Percentiles rank a stretch among this genome's conserved stretches.
Conservation (phyloP, 495 filamentous ascomycete genomes). For the Penicillium pancosmium region DNA sequence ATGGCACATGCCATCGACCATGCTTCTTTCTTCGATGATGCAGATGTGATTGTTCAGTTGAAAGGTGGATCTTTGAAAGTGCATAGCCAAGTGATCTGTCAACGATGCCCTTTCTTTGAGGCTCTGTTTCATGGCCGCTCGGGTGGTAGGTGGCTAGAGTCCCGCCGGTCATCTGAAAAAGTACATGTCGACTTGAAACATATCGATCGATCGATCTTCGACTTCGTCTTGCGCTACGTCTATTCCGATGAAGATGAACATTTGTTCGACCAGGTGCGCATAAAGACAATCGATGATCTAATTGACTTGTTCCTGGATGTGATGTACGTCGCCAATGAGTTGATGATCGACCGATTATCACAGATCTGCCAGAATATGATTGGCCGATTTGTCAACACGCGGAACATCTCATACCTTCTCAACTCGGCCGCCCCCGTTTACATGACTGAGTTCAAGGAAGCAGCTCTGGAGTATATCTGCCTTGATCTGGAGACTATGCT, state of each 20-base stretch:
- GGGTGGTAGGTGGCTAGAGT: conserved; percentile 77
- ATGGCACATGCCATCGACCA: conserved; percentile 68
- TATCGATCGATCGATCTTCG: conserved; percentile 69
- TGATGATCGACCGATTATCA: conserved; percentile 90
- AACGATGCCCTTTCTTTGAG: conserved; percentile 89
- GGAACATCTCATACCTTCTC: conserved; percentile 83
- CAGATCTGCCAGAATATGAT: conserved; percentile 88
- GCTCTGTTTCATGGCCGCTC: conserved; percentile 86
- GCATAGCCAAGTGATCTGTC: conserved; percentile 78
- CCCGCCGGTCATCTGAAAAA: conserved; percentile 60
- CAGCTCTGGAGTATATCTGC: conserved; percentile 87
- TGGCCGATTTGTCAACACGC: conserved; percentile 82
- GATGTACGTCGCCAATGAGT: conserved; percentile 84
- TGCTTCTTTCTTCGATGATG: conserved; percentile 67
- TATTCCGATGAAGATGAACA: conserved; percentile 83
- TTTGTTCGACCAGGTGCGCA: conserved; percentile 77
- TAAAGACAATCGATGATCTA: conserved; percentile 75
- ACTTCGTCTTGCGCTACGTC: conserved; percentile 76
- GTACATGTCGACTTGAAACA: conserved; percentile 83
- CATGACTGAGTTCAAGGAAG: conserved; percentile 84
- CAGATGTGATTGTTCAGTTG: conserved; percentile 77
- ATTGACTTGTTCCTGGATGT: conserved; percentile 90
- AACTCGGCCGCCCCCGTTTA: conserved; percentile 82
- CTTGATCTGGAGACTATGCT: conserved; percentile 87
- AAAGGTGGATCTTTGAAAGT: conserved; percentile 64